A percentile compares a stretch with the other conserved stretches of the same genome.
Conservation (phyloP, 2,329 filamentous ascomycete species). For the Calonectria ilicicola region DNA sequence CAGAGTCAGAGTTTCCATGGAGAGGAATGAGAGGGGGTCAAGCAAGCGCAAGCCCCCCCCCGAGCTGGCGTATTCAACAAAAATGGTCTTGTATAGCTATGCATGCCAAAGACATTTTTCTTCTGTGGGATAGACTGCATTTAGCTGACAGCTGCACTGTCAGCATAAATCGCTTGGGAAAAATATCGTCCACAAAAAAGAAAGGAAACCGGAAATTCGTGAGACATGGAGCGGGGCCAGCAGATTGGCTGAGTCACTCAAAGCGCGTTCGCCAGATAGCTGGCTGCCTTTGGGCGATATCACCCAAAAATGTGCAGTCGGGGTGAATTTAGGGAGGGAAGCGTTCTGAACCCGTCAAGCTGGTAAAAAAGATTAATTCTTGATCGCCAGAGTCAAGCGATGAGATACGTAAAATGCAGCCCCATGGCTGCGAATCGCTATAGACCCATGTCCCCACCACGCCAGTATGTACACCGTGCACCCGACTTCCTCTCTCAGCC, state of each 20-base stretch:
- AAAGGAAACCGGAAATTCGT: background rate
- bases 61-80: background rate
- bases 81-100: background rate
- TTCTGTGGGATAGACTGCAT: background rate
- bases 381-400: background rate
- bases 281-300: background rate
- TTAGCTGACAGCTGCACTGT: background rate
- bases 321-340: background rate
- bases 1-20: background rate
- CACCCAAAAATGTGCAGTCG: background rate
- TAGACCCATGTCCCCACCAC: background rate
- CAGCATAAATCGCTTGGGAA: background rate
- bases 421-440: background rate
- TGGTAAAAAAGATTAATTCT: background rate
- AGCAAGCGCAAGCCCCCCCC: background rate
- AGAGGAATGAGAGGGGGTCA: background rate
- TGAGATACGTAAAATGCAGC: background rate
- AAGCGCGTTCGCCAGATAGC: background rate
- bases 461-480: background rate
- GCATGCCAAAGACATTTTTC: background rate
- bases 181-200: background rate
- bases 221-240: background rate
- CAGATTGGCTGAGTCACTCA: background rate
- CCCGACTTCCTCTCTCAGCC: background rate
- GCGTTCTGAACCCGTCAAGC: background rate